Evolutionary conservation across 495 filamentous ascomycete genomes (phyloP).

Genomic region (Aspergillus wentii): DNA sequence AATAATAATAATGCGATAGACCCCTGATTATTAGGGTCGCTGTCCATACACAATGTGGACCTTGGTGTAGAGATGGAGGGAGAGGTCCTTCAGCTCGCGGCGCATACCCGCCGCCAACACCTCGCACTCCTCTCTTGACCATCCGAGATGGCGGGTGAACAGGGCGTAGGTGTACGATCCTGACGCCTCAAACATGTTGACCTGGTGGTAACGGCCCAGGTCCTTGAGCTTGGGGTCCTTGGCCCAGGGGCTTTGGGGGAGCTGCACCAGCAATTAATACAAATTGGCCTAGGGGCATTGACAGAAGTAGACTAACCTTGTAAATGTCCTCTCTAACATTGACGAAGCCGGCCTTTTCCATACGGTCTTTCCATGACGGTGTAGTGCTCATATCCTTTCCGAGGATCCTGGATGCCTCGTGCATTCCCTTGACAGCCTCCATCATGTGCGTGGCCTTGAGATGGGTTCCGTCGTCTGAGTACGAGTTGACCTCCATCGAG

Average conservation of each 20-base stretch:
- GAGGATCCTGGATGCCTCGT: constrained; percentile 22
- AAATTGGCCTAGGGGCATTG: too few species aligned
- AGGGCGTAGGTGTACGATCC: constrained; percentile 45
- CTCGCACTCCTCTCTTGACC: constrained; percentile 47
- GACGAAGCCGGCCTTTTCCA: constrained; percentile 50
- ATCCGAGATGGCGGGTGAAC: constrained; percentile 53
- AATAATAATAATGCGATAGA: too few species aligned
- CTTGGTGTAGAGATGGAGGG: background rate
- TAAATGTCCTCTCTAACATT: constrained; percentile 43
- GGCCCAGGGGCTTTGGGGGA: constrained; percentile 50
- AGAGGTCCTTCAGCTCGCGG: constrained; percentile 44
- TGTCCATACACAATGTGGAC: background rate
- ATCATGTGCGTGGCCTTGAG: constrained; percentile 28
- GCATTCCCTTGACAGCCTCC: constrained; percentile 26
- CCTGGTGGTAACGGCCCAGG: constrained; percentile 41
- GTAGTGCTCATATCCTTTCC: constrained; percentile 33
- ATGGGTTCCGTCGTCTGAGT: constrained; percentile 51
- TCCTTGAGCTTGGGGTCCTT: constrained; percentile 47
- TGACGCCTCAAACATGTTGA: constrained; percentile 45
- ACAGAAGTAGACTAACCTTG: constrained; percentile 20
- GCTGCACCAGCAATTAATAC: constrained; percentile 6
- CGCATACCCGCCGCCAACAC: constrained; percentile 48
- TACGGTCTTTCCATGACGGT: constrained; percentile 37
- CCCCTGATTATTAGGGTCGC: too few species aligned
- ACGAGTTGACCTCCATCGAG: constrained; percentile 45